These are phyloP conservation scores for Dendrobium nobile DNA, from an alignment of 106 monocot genomes.

Conservation along the genomic window DNA sequence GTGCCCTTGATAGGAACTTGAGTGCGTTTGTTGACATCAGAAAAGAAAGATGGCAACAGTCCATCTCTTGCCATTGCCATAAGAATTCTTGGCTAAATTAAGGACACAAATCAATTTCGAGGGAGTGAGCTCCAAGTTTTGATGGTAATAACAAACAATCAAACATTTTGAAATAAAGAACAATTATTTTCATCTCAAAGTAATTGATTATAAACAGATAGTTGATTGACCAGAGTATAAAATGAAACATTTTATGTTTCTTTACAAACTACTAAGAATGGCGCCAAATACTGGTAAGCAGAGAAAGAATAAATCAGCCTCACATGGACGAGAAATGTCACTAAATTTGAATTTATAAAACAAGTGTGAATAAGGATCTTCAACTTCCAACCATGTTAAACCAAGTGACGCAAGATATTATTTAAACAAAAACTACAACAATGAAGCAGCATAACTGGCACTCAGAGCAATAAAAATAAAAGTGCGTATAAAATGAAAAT, in stretches of 20 bases:
- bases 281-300: neutral
- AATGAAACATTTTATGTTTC: neutral
- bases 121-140: neutral
- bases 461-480: neutral
- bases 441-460: neutral
- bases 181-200: neutral
- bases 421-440: too few species aligned
- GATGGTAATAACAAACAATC: neutral
- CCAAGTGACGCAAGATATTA: too few species aligned
- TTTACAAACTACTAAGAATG: neutral
- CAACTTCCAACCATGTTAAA: too few species aligned
- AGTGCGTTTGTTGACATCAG: constrained; percentile 59
- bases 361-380: too few species aligned
- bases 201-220: too few species aligned
- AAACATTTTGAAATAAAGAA: neutral
- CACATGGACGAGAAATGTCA: too few species aligned
- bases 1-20: constrained; percentile 96
- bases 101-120: neutral
- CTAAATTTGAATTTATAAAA: too few species aligned
- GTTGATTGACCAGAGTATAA: too few species aligned
- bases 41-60: constrained; percentile 78
- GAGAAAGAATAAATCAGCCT: neutral
- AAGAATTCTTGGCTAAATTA: constrained; percentile 82
- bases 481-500: neutral
- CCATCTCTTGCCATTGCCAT: constrained; percentile 99